Conservation (phyloP, 305 asterid species). For the Andrographis paniculata region DNA sequence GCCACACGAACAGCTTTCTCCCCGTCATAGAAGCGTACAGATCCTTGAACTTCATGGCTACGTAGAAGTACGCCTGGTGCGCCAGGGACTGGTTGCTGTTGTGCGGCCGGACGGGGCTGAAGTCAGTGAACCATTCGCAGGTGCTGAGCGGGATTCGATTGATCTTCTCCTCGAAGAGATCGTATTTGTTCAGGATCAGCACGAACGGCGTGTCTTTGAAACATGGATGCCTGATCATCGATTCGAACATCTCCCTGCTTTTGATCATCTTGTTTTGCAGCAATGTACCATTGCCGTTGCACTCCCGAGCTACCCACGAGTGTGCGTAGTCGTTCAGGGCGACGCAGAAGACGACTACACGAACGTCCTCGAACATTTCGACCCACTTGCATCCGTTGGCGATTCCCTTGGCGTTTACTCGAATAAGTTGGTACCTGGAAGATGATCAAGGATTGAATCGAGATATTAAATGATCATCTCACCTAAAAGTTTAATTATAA, state of each 20-base stretch:
- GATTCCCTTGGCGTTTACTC: constrained; percentile 83
- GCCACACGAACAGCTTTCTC: constrained; percentile 82
- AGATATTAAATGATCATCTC: too few species aligned
- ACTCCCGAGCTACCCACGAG: constrained; percentile 39
- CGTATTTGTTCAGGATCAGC: constrained; percentile 75
- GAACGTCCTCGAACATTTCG: constrained; percentile 94
- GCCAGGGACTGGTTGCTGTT: constrained; percentile 68
- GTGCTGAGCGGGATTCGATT: constrained; percentile 47
- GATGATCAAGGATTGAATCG: not conserved
- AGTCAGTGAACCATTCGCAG: constrained; percentile 81
- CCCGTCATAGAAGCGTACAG: constrained; percentile 57
- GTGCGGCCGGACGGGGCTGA: constrained; percentile 61
- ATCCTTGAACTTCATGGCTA: constrained; percentile 93
- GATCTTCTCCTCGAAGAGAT: constrained; percentile 77
- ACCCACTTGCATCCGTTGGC: constrained; percentile 90
- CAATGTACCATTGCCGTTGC: constrained; percentile 24
- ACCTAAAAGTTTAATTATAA: too few species aligned
- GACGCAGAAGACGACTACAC: constrained; percentile 70
- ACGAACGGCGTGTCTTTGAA: constrained; percentile 80
- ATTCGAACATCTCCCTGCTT: constrained; percentile 63
- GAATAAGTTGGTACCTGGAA: constrained; percentile 72
- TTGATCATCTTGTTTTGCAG: constrained; percentile 81
- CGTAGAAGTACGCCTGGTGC: constrained; percentile 78
- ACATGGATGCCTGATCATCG: constrained; percentile 66
- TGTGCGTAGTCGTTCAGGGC: constrained; percentile 80